Evolutionary conservation across 2,329 filamentous ascomycete genomes (phyloP), one percentile per base, ranked within the genome.

Genomic region (Drechslera avenae): DNA sequence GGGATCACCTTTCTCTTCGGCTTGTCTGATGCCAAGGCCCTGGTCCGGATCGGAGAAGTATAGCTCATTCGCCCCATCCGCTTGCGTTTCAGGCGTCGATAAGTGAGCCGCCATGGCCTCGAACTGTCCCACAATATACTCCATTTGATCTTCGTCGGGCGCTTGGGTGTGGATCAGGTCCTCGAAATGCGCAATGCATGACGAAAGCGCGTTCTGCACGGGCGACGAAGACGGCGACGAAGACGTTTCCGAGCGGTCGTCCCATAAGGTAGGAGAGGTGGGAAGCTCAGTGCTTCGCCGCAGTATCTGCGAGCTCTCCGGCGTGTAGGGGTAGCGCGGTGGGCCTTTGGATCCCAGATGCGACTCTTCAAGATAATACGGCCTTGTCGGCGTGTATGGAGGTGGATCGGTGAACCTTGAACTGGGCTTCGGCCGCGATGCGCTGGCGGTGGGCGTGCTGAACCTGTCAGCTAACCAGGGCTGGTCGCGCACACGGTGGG

Each of bases 101-200:
- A 73, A 68, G 34, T 59, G 63, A 1, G 54, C 53, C 5, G 64
- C 63, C 57, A 73, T 69, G 39, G 63, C 59, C 46, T 73, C 69
- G 37, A 73, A 67, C 36, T 67, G 64, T 12, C 57, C 54, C 2
- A 73, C 57, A 16, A 73, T 62, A 39, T 68, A 71, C 37, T 71
- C 67, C 62, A 73, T 66, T 46, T 73, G 68, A 21, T 66, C 61
- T 18, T 69, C 67, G 28, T 62, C 66, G 3, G 69, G 69, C 36
- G 68, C 60, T 18, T 58, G 60, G 4, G 62, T 63, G 31, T 63
- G 57, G 18, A 71, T 69, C 23, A 72, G 57, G 39, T 64, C 59
- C 34, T 71, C 66, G 12, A 73, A 62, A 19, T 69, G 63, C 39
- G 55, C 52, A 7, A 72, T 59, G 36, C 68, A 71, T 4, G 69